Evolutionary conservation across 129 eudicot genomes (phyloP).

Genomic region (carrot (Daucus carota)): DH1_v3.0 NC_030387.2:6700501-6701000

Average conservation of each 20-base stretch:
- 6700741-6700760: not conserved
- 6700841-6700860: not conserved
- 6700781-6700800: not conserved
- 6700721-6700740: not conserved
- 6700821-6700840: not conserved
- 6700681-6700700: not conserved
- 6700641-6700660: not conserved
- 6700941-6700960: constrained; percentile 50
- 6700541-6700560: not conserved
- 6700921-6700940: constrained; percentile 50
- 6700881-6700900: not conserved
- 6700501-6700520: not conserved
- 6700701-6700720: not conserved
- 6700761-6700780: not conserved
- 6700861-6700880: not conserved
- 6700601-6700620: not conserved
- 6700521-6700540: not conserved
- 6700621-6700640: not conserved
- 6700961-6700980: constrained; percentile 89
- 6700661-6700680: not conserved
- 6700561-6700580: not conserved
- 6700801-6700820: constrained; percentile 6
- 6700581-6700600: not conserved
- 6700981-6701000: constrained; percentile 74
- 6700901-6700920: constrained; percentile 53